phyloP scores from a whole-genome alignment of 768 basidiomycete genomes.

The Suillus plorans region DNA sequence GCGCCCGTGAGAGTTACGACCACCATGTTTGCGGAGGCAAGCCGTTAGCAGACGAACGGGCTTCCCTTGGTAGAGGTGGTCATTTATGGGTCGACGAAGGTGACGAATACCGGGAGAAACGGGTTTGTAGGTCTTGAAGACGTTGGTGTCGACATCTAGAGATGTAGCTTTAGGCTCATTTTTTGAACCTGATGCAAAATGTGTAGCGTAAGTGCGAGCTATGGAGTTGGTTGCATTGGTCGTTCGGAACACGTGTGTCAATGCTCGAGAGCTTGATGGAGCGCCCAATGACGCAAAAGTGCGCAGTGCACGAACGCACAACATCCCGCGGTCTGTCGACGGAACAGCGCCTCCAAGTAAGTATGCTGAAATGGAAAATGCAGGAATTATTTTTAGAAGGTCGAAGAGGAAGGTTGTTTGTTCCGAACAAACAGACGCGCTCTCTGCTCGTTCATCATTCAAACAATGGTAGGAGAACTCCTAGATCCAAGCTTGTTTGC shows the following conservation, averaged over 20 bases:
- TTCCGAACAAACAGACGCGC: conserved; percentile 33
- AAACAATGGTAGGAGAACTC: conserved; percentile 26
- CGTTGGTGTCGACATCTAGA: conserved; percentile 43
- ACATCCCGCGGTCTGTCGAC: conserved; percentile 8
- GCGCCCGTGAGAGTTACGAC: conserved; percentile 77
- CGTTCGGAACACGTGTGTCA: conserved; percentile 12
- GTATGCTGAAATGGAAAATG: conserved; percentile 4
- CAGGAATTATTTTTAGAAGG: conserved; percentile 8
- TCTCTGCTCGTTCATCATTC: conserved; percentile 15
- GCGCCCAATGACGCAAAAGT: conserved; percentile 11
- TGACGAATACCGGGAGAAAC: conserved; percentile 86
- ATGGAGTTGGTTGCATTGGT: conserved; percentile 14
- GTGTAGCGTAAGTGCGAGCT: conserved; percentile 37
- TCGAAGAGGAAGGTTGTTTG: conserved; percentile 25
- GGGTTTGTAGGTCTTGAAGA: conserved; percentile 91
- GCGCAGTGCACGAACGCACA: conserved; percentile 22
- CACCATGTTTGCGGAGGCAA: conserved; percentile 81
- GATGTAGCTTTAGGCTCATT: conserved; percentile 33
- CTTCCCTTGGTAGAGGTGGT: conserved; percentile 82
- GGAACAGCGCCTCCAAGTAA: background rate
- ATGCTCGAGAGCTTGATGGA: conserved; percentile 6
- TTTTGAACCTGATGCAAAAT: conserved; percentile 25
- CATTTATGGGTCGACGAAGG: conserved; percentile 76
- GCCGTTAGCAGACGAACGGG: conserved; percentile 82
- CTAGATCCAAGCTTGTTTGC: background rate